Evolutionary conservation across 441 rosid species (phyloP).

Genomic region (Erodium trifolium): DNA sequence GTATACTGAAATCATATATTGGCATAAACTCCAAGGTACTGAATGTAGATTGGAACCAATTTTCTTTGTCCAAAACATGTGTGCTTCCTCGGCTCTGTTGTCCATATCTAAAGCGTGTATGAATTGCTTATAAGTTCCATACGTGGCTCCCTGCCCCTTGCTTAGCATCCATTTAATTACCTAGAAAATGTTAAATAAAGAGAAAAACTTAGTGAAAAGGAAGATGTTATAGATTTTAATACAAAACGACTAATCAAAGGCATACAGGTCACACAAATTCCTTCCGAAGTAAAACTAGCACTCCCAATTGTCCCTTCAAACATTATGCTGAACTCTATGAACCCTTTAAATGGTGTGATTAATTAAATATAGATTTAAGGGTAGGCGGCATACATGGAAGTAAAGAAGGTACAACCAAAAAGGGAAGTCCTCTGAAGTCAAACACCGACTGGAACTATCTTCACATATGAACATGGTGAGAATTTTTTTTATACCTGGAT

Average conservation of each 20-base stretch:
- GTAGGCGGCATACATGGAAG: not conserved
- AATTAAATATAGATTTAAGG: not conserved
- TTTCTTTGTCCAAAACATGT: slow-evolving; percentile 68
- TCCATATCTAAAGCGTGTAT: slow-evolving; percentile 82
- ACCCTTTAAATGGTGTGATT: not conserved
- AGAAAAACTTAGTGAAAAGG: not conserved
- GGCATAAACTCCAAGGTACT: slow-evolving; percentile 83
- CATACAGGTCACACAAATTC: not conserved
- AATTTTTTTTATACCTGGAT: slow-evolving; percentile 49
- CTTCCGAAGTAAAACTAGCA: not conserved
- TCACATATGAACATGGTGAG: not conserved
- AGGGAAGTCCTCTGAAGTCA: not conserved
- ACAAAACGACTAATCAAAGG: slow-evolving; percentile 1
- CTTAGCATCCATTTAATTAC: slow-evolving; percentile 97
- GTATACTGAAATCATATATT: slow-evolving; percentile 63
- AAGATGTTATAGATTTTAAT: not conserved
- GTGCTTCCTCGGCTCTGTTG: slow-evolving; percentile 81
- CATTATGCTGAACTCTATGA: not conserved
- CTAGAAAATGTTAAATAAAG: slow-evolving; percentile 27
- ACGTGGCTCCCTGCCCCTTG: slow-evolving; percentile 89
- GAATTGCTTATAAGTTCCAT: slow-evolving; percentile 71
- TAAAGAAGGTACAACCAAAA: not conserved
- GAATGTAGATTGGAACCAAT: slow-evolving; percentile 72
- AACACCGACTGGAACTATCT: not conserved
- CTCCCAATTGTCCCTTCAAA: slow-evolving; percentile 1